Evolutionary conservation across 2,329 filamentous ascomycete species (phyloP).

Genomic region (Myriosclerotinia scirpicola): DNA sequence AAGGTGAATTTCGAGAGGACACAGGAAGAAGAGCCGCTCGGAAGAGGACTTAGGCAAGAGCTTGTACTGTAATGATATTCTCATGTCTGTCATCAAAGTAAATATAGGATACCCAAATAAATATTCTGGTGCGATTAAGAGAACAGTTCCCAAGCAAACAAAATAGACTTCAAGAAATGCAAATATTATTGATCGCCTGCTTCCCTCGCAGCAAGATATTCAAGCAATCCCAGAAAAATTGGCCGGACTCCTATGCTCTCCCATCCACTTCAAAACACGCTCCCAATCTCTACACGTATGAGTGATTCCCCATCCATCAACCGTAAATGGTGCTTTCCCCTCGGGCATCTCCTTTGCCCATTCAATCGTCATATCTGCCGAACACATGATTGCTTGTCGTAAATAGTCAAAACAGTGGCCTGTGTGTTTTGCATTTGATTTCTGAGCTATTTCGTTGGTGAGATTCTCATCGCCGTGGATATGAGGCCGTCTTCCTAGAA

Average conservation of each 20-base stretch:
- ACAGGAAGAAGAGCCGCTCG: neutral
- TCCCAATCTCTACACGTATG: constrained; percentile 21
- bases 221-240: constrained; percentile 1
- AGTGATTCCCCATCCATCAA: constrained; percentile 23
- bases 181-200: neutral
- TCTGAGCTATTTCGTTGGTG: neutral
- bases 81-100: neutral
- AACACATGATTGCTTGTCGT: constrained; percentile 23
- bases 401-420: constrained; percentile 24
- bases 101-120: neutral
- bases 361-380: constrained; percentile 23
- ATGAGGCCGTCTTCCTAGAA: neutral
- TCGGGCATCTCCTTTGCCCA: constrained; percentile 7
- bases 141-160: neutral
- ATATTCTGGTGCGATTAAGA: neutral
- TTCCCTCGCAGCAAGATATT: neutral
- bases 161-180: neutral
- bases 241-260: constrained; percentile 6
- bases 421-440: neutral
- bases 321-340: neutral
- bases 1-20: neutral
- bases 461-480: constrained; percentile 12
- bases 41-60: neutral
- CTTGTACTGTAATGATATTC: neutral
- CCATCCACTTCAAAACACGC: constrained; percentile 1